These are phyloP conservation scores for Phaeoacremonium minimum DNA, from an alignment of 2,329 filamentous ascomycete genomes.

Conservation along the genomic window DNA sequence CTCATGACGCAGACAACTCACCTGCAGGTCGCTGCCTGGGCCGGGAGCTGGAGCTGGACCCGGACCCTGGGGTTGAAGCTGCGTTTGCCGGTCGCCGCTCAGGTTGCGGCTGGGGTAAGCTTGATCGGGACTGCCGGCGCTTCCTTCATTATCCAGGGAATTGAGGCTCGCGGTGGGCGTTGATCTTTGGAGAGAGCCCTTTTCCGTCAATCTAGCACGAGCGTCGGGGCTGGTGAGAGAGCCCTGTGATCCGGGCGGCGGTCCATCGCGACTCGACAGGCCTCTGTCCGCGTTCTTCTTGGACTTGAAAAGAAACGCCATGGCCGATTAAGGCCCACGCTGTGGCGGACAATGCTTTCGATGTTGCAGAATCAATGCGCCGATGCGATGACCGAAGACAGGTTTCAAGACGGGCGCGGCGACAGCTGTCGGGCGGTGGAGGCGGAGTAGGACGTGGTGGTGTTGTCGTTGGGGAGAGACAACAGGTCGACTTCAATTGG, in stretches of 20 bases:
- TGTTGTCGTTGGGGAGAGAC: too few relatives aligned
- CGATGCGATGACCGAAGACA: too few relatives aligned
- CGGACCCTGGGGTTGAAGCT: conserved; percentile 28
- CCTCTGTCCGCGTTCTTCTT: conserved; percentile 70
- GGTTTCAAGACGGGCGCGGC: too few relatives aligned
- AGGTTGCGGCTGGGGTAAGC: conserved; percentile 52
- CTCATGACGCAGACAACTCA: conserved; percentile 25
- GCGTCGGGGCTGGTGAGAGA: conserved; percentile 44
- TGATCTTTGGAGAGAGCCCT: conserved; percentile 50
- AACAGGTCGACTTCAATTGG: too few relatives aligned
- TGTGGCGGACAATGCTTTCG: too few relatives aligned
- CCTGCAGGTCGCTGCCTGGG: conserved; percentile 26
- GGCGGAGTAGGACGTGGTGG: too few relatives aligned
- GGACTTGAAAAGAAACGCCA: conserved; percentile 81
- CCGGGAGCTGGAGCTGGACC: too few relatives aligned
- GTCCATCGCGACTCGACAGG: conserved; percentile 50
- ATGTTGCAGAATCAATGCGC: too few relatives aligned
- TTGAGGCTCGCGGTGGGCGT: conserved; percentile 76
- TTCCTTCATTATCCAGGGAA: conserved; percentile 59
- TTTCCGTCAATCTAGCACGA: conserved; percentile 49
- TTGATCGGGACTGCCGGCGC: conserved; percentile 61
- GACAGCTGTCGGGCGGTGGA: too few relatives aligned
- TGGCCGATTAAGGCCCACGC: conserved; percentile 37
- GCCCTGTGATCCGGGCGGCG: conserved; percentile 34
- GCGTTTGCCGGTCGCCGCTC: conserved; percentile 48